Base-by-base conservation (phyloP, 192 early-diverging fungal genomes). In the Coemansia sp. region DNA sequence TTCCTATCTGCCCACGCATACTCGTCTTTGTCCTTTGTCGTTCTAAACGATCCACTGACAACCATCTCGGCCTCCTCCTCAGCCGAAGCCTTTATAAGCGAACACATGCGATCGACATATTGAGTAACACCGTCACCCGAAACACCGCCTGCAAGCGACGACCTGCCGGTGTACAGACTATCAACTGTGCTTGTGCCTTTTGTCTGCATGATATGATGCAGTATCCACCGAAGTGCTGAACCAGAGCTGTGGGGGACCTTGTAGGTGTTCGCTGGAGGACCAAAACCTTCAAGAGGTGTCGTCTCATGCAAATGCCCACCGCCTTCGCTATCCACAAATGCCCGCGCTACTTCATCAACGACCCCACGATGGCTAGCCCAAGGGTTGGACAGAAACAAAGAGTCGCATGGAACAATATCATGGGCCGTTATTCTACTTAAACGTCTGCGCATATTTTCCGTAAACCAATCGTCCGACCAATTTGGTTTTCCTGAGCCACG, bases 321-420 rank as follows among this genome's bases (percentile, higher is more conserved):
- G 7, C 79, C 79, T 51, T 82, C 79, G 74, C 79, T 82, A 49
- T 82, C 72, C 2, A 82, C 79, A 76, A 76, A 82, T 36, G 79
- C 79, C 11, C 74, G 57, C 7, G 79, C 79, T 16, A 82, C 46
- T n/a, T 82, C 79, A 49, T 82, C 79, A 15, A 82, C 68, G 4
- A 76, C 62, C 13, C 64, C 48, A 12, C 71, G 74, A 7, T 68
- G 63, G 15, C 57, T 63, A 12, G 64, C 60, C 49, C 48, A 55
- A 11, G 79, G 68, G 26, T 59, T 54, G 10, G 47, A 42, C 49
- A 83, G 37, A 58, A 78, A 83, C 41, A 83, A 63, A 11, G 80
- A 83, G 64, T 83, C 80, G 49, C 58, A 78, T 5, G 80, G 80
- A 16, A 67, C 58, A 41, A 83, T 64, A 47, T 83, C 80, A 3